These are phyloP conservation scores for Aegle marmelos DNA, from an alignment of 345 rosid genomes.

Conservation along the genomic window DNA sequence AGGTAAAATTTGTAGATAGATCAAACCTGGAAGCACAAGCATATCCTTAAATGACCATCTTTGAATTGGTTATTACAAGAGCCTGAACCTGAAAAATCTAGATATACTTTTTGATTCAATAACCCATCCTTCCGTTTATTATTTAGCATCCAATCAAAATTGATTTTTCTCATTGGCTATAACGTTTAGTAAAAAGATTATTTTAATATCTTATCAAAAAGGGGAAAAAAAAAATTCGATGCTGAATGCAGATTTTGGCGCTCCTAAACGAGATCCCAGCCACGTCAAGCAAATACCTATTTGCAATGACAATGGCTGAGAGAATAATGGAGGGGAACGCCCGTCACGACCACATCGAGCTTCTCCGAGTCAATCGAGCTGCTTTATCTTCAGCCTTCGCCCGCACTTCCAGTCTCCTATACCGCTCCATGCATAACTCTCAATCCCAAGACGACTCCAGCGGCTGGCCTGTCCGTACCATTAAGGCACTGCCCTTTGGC, in stretches of 20 bases:
- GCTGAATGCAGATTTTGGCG: constrained; percentile 42
- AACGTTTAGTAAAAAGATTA: too few relatives aligned
- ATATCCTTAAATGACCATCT: neutral
- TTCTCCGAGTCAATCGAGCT: constrained; percentile 48
- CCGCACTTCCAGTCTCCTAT: constrained; percentile 47
- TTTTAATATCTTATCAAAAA: too few relatives aligned
- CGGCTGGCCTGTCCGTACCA: constrained; percentile 38
- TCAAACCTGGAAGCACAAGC: neutral
- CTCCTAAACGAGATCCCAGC: constrained; percentile 66
- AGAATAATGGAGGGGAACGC: constrained; percentile 75
- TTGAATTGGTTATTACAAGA: neutral
- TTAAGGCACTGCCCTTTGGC: constrained; percentile 53
- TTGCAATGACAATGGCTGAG: constrained; percentile 71
- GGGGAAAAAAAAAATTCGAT: neutral
- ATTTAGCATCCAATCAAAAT: too few relatives aligned
- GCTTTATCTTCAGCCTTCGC: constrained; percentile 60
- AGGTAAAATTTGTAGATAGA: too few relatives aligned
- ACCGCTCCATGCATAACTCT: constrained; percentile 38
- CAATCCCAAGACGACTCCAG: constrained; percentile 17
- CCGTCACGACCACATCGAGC: constrained; percentile 38
- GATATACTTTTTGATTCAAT: neutral
- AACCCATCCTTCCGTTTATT: too few relatives aligned
- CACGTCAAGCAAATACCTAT: constrained; percentile 68
- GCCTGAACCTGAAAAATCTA: neutral
- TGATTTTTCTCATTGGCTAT: neutral